Base-by-base conservation (phyloP, 441 rosid species). In the Gossypium gossypioides region DNA sequence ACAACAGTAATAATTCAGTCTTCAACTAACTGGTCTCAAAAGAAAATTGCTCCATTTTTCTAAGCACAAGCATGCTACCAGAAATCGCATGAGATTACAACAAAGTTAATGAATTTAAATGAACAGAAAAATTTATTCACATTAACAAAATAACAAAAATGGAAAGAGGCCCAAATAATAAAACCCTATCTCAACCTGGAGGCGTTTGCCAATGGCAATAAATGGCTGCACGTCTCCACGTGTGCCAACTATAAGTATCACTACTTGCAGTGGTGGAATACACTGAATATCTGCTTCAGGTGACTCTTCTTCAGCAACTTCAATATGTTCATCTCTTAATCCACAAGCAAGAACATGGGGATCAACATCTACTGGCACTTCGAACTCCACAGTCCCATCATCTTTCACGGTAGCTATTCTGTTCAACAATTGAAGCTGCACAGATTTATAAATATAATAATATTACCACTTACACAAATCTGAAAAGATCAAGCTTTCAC, bases 221-320 rank as follows among this genome's bases (percentile, higher is more conserved):
- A 95, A 95, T 68, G 99, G 98, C 76, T 95, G 99, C 81, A 95
- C 98, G 85, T 95, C 99, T 50, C 99, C 98, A 22, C 98, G 97
- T 1, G 99, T 95, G 19, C 99, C 99, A 69, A 91, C 99, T 77
- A 94, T 96, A 3, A 96, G 91, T 80, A 96, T 87, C 32, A 92
- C 97, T 77, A 94, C 90, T 72, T 94, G 99, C 84, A 92, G 55
- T 25, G 98, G 99, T 24, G 88, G 97, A 70, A 91, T 84, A 75
- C 79, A 83, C 50, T 80, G 89, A 79, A 81, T 73, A 50, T 89
- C 96, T 50, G 84, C 86, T 80, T 92, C 98, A 63, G 84, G 77
- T 79, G 89, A 83, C 74, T 91, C 97, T 69, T 86, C 91, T 72
- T 77, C 83, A 60, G 61, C 81, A 74, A 68, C 81, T 72, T 84